A percentile compares a stretch with the other conserved stretches of the same genome.
phyloP scores from a whole-genome alignment of 352 stramenopile genomes.

The Phytophthora boehmeriae region DNA sequence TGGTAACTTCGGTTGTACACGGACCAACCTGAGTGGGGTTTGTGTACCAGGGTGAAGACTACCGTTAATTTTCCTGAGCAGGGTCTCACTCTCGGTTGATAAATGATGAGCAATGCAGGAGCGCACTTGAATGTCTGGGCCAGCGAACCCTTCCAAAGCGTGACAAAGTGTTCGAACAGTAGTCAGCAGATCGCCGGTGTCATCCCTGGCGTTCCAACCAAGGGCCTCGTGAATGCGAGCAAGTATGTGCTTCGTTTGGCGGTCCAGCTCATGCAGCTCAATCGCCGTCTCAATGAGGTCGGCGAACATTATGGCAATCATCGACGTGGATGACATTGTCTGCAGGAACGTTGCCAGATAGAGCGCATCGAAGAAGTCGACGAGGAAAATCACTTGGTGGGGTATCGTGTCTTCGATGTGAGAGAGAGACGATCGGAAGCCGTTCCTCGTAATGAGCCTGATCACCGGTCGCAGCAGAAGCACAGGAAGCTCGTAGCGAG shows the following conservation, averaged over 20 bases:
- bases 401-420: constrained; percentile 32
- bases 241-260: constrained; percentile 6
- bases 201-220: not conserved
- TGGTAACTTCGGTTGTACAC: not conserved
- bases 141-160: not conserved
- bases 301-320: constrained; percentile 2
- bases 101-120: constrained; percentile 16
- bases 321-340: not conserved
- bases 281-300: constrained; percentile 13
- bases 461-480: constrained; percentile 14
- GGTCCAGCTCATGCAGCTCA: constrained; percentile 12
- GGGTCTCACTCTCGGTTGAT: not conserved
- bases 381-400: constrained; percentile 18
- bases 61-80: constrained; percentile 1
- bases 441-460: constrained; percentile 10
- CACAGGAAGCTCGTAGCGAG: constrained; percentile 22
- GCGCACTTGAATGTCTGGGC: constrained; percentile 7
- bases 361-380: constrained; percentile 25
- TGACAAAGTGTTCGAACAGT: not conserved
- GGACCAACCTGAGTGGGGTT: not conserved
- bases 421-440: constrained; percentile 4
- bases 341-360: constrained; percentile 5
- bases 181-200: not conserved
- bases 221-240: not conserved
- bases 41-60: not conserved